Evolutionary conservation across 1,139 yeast genomes (phyloP).

Genomic region (Pichia sp.): DNA sequence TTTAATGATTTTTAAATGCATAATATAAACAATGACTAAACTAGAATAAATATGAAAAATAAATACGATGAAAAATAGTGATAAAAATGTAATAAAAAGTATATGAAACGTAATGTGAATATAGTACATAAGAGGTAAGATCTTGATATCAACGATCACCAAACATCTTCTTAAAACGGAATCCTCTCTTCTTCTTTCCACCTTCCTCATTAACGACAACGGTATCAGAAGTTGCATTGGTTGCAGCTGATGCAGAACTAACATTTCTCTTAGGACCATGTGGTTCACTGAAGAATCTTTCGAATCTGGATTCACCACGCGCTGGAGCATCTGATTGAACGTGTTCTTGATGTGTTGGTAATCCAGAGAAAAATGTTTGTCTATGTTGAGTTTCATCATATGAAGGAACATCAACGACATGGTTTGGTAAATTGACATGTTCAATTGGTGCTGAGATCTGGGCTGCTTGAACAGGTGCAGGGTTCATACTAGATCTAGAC

Average conservation of each 20-base stretch:
- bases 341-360: neutral
- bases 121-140: neutral
- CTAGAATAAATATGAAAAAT: neutral
- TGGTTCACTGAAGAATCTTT: slow-evolving; percentile 27
- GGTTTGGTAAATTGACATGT: neutral
- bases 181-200: slow-evolving; percentile 46
- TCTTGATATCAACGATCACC: slow-evolving; percentile 33
- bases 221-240: slow-evolving; percentile 15
- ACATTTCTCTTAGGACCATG: slow-evolving; percentile 19
- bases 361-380: neutral
- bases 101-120: neutral
- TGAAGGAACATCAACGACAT: neutral
- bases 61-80: neutral
- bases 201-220: slow-evolving; percentile 17
- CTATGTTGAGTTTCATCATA: neutral
- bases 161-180: slow-evolving; percentile 55
- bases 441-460: neutral
- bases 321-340: neutral
- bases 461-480: neutral
- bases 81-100: neutral
- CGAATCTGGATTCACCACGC: slow-evolving; percentile 19
- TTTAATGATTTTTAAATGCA: neutral
- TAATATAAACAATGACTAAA: neutral
- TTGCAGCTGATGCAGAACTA: slow-evolving; percentile 17
- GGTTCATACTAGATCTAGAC: neutral